Base-by-base conservation (phyloP, 1,284 basidiomycete genomes). In the Flammula alnicola region DNA sequence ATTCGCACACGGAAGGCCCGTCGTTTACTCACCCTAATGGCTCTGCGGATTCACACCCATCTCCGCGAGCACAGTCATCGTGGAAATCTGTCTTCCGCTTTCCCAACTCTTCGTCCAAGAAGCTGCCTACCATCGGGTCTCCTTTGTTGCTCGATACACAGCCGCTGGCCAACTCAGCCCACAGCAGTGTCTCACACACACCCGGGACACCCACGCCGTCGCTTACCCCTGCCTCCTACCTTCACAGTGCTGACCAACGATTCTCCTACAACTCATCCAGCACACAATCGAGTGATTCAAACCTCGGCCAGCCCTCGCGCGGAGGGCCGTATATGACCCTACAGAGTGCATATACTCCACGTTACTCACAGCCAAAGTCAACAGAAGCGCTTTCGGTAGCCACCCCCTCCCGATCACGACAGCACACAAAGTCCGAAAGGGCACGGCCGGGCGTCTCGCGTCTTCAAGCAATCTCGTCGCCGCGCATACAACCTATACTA, bases 201-300 rank as follows among this genome's bases (percentile, higher is more conserved):
- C 75, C 76, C 39, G 63, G 72, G 47, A 71, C 77, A 29, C 65
- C 75, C 29, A 78, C 72, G 41, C 64, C 77, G 35, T 73, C 79
- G 10, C 71, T 81, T 48, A 76, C 79, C 11, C 81, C 81, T 19
- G 69, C 72, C 17, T 75, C 79, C 14, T 71, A 76, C 46, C 64
- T 72, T 47, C 26, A 65, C 75, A 32, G 71, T 48, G 73, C 65
- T 51, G 79, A 83, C 66, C 78, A 80, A 47, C 78, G 86, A 41
- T 84, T 79, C 33, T 89, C 87, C 4, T 87, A 80, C 68, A 85
- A 83, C 62, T 89, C 87, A 8, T 88, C 86, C 32, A 80, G 80
- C 57, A 83, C 84, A 0, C 78, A 80, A 54, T 88, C 86, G 8
- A 83, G 75, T 57, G 85, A 86, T 61, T 87, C 84, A 1, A 79